Evolutionary conservation across 129 eudicot species (phyloP), one percentile per base, ranked within the genome.

Genomic region (Helichrysum umbraculigerum): DNA sequence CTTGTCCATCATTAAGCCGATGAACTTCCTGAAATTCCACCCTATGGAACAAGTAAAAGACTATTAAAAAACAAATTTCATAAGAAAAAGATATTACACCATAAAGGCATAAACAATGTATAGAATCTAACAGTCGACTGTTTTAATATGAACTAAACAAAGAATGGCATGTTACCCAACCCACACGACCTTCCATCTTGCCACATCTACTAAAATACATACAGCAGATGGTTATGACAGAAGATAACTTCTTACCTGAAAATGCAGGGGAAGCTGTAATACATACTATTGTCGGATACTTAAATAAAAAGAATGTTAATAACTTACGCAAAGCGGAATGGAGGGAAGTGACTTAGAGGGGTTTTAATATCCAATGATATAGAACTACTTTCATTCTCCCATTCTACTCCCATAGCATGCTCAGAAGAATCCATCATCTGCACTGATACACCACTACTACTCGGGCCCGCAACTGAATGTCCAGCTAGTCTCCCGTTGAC

Each of bases 1-100:
- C 99, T 86, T 95, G 99, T 66, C 99, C 99, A 87, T 95, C 99
- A 68, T 71, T 87, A 16, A 95, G 97, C 88, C 94, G 84, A 76
- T 86, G 94, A 76, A 95, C 96, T 75, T 91, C 97, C 74, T 85
- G 90, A 80, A 95, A 91, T 73, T 91, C 97, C 37, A 95, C 92
- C 84, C 99, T 95, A 81, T 41, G 30, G 66, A 67, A 76, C 66
- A 80, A 82, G 70, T 17, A 73, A 68, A 71, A 25, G 21, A 59
- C 35, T 42, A 60, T 83, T 20, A 71, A 47, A 64, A 39, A 41
- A 52, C 37, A 20, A 54, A 32, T 71, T 7, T 33, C 42, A 32
- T 12, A 15, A 30, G 4, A 12, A 25, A 25, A 63, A 63, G 7
- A 63, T 14, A 8, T 63, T 44, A 44, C 52, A 44, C 16, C 52